Percentiles rank a stretch among this genome's conserved stretches.
Conservation (phyloP, 768 basidiomycete genomes). For the Leccinum barrowsii region DNA sequence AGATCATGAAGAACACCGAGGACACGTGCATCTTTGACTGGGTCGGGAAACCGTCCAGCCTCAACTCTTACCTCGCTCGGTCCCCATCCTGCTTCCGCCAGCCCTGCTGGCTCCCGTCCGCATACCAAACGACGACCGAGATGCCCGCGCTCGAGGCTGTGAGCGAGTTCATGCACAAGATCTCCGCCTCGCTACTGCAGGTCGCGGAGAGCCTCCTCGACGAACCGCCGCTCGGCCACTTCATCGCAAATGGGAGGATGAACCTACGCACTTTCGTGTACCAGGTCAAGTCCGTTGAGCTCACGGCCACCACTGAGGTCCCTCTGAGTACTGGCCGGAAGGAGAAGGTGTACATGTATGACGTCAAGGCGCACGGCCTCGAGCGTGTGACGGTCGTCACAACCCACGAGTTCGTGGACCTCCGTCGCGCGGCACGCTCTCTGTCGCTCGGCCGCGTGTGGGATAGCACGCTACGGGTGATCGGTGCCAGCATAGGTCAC, state of each 20-base stretch:
- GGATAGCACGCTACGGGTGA: conserved; percentile 18
- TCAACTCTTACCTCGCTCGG: conserved; percentile 26
- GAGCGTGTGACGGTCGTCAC: conserved; percentile 15
- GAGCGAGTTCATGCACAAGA: conserved; percentile 13
- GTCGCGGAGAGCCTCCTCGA: conserved; percentile 18
- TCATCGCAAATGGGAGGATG: conserved; percentile 30
- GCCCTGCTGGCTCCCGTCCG: conserved; percentile 7
- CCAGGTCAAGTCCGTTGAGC: conserved; percentile 14
- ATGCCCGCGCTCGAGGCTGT: conserved; percentile 10
- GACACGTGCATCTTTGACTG: conserved; percentile 28
- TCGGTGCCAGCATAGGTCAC: background rate
- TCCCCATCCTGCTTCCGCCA: conserved; percentile 25
- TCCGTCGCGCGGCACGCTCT: background rate
- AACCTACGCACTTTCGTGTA: conserved; percentile 25
- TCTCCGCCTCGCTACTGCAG: conserved; percentile 14
- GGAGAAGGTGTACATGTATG: conserved; percentile 15
- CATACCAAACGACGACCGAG: background rate
- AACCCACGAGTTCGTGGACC: conserved; percentile 8
- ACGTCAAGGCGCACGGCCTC: conserved; percentile 19
- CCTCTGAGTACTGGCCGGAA: conserved; percentile 2
- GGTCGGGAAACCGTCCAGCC: conserved; percentile 23
- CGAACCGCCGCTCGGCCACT: conserved; percentile 27
- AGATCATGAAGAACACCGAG: conserved; percentile 27
- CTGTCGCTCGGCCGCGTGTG: conserved; percentile 22
- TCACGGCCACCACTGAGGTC: conserved; percentile 5